Evolutionary conservation across 106 monocot species (phyloP).

Genomic region (Gastrodia elata): DNA sequence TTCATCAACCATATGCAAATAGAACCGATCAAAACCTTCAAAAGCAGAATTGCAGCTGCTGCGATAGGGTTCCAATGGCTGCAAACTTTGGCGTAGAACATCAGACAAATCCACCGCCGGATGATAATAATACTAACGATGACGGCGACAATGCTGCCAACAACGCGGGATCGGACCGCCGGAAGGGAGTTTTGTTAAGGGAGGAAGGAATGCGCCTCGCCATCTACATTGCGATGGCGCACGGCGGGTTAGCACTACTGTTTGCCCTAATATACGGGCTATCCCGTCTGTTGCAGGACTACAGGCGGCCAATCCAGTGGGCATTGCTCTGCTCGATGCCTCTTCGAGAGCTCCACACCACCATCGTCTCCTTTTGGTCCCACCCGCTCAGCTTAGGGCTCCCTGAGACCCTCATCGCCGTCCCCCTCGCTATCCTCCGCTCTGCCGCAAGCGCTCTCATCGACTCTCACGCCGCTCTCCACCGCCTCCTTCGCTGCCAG

Average conservation of each 20-base stretch:
- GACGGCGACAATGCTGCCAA: background rate
- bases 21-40: too few relatives aligned
- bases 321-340: slow-evolving; percentile 87
- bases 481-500: slow-evolving; percentile 17
- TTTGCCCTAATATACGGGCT: slow-evolving; percentile 64
- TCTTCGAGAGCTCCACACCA: slow-evolving; percentile 53
- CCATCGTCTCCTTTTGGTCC: slow-evolving; percentile 73
- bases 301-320: slow-evolving; percentile 81
- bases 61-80: background rate
- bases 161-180: background rate
- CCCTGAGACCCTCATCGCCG: slow-evolving; percentile 45
- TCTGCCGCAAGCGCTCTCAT: slow-evolving; percentile 40
- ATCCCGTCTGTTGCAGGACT: slow-evolving; percentile 48
- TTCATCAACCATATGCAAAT: too few relatives aligned
- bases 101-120: background rate
- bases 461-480: slow-evolving; percentile 43
- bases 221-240: slow-evolving; percentile 85
- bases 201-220: slow-evolving; percentile 33
- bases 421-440: slow-evolving; percentile 44
- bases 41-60: too few relatives aligned
- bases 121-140: background rate
- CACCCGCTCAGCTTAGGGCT: slow-evolving; percentile 46
- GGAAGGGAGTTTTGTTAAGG: slow-evolving; percentile 5
- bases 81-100: background rate
- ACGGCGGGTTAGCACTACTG: slow-evolving; percentile 58